These are phyloP conservation scores for Verbascum thapsus DNA, from an alignment of 257 asterid genomes.

Conservation along the genomic window DNA sequence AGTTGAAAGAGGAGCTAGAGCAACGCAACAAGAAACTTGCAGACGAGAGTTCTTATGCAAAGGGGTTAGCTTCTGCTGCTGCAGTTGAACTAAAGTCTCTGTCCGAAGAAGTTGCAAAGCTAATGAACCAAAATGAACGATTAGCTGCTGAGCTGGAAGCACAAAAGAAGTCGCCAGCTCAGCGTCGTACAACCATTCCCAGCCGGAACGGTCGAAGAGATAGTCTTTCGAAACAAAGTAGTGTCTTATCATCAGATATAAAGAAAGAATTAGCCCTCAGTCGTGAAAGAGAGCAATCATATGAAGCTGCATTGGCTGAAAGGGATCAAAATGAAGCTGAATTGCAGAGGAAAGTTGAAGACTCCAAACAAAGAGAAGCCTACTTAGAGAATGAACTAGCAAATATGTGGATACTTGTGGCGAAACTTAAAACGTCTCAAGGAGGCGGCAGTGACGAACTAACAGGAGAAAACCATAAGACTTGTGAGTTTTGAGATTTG, in stretches of 20 bases:
- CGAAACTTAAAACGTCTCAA: constrained; percentile 75
- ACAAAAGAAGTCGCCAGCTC: constrained; percentile 68
- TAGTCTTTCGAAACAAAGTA: constrained; percentile 49
- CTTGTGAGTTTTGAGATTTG: constrained; percentile 40
- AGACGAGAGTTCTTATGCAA: constrained; percentile 92
- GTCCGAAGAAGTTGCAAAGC: constrained; percentile 96
- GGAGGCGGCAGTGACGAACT: constrained; percentile 60
- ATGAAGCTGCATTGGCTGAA: constrained; percentile 77
- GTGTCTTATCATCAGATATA: constrained; percentile 48
- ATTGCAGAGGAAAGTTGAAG: constrained; percentile 82
- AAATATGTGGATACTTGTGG: constrained; percentile 95
- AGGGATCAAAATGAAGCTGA: constrained; percentile 73
- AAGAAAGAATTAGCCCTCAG: constrained; percentile 74
- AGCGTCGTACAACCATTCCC: constrained; percentile 58
- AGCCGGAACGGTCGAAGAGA: constrained; percentile 71
- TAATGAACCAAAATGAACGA: constrained; percentile 86
- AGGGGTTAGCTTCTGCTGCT: constrained; percentile 98
- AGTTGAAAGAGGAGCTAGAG: constrained; percentile 73
- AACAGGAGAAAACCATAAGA: constrained; percentile 35
- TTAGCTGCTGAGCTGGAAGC: constrained; percentile 71
- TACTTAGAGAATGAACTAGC: constrained; percentile 96
- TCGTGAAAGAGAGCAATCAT: constrained; percentile 79
- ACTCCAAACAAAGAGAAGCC: constrained; percentile 91
- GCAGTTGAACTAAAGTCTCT: constrained; percentile 95
- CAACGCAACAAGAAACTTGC: constrained; percentile 84